Evolutionary conservation across 2,329 filamentous ascomycete species (phyloP).

Genomic region (Ophiostoma ips): DNA sequence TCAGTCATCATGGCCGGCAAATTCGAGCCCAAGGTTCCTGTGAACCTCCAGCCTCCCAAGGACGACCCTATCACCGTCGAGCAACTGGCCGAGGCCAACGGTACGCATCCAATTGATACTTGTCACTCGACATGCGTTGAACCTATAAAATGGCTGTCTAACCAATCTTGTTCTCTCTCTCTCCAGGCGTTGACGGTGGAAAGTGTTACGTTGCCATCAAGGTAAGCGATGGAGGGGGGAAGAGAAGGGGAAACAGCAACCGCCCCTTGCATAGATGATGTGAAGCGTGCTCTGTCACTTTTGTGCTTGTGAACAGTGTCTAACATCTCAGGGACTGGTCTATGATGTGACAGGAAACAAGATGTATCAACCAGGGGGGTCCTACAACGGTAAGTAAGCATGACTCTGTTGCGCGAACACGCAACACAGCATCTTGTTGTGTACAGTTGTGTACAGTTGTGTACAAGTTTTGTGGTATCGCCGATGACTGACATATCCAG

Average conservation of each 20-base stretch:
- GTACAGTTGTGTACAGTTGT: background rate
- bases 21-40: constrained; percentile 67
- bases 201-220: constrained; percentile 59
- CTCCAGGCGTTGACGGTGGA: constrained; percentile 52
- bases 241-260: background rate
- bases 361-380: constrained; percentile 67
- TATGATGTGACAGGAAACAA: constrained; percentile 90
- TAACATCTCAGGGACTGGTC: constrained; percentile 55
- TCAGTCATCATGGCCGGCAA: constrained; percentile 38
- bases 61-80: constrained; percentile 72
- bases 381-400: constrained; percentile 62
- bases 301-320: background rate
- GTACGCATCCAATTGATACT: constrained; percentile 33
- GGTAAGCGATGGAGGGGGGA: constrained; percentile 22
- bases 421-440: background rate
- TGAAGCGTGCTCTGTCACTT: background rate
- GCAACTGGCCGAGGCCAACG: constrained; percentile 68
- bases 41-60: constrained; percentile 71
- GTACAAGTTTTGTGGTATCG: background rate
- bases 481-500: constrained; percentile 30
- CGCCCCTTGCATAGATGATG: background rate
- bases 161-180: too few relatives aligned
- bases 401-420: background rate
- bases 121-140: background rate
- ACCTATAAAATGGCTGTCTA: background rate